These are phyloP conservation scores for Thalassia testudinum DNA, from an alignment of 116 monocot species.

Conservation along the genomic window DNA sequence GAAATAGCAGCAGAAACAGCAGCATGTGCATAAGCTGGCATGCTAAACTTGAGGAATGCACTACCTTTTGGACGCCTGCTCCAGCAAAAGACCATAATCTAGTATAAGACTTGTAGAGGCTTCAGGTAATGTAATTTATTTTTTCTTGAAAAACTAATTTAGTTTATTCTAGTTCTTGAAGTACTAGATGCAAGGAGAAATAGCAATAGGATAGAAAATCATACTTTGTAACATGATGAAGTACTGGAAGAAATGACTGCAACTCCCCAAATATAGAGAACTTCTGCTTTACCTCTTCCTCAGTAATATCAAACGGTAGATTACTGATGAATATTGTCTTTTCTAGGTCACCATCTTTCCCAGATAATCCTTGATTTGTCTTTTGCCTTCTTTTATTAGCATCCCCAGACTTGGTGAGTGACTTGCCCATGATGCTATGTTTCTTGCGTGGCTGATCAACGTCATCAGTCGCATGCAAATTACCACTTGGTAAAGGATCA, in stretches of 20 bases:
- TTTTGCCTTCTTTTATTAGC: constrained; percentile 5
- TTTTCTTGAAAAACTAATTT: no score
- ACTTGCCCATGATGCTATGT: neutral
- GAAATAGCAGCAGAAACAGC: constrained; percentile 63
- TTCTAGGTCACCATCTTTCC: constrained; percentile 6
- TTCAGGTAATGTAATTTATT: neutral
- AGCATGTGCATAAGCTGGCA: constrained; percentile 42
- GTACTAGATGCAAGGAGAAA: neutral
- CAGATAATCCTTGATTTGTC: neutral
- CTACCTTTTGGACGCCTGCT: constrained; percentile 77
- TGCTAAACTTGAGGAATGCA: constrained; percentile 64
- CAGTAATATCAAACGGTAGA: constrained; percentile 70
- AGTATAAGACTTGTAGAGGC: neutral
- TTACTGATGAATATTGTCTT: constrained; percentile 49
- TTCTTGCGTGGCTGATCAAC: neutral
- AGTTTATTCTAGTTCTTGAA: no score
- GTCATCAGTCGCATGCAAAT: constrained; percentile 15
- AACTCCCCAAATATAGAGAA: constrained; percentile 84
- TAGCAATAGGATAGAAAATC: constrained; percentile 1
- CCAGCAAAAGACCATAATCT: constrained; percentile 6
- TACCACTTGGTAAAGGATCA: constrained; percentile 9
- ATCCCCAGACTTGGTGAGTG: constrained; percentile 4
- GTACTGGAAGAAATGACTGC: constrained; percentile 53
- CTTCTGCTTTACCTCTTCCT: constrained; percentile 68
- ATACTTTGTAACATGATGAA: constrained; percentile 89